Conservation (phyloP, 768 basidiomycete species). For the Russula lepida region DNA sequence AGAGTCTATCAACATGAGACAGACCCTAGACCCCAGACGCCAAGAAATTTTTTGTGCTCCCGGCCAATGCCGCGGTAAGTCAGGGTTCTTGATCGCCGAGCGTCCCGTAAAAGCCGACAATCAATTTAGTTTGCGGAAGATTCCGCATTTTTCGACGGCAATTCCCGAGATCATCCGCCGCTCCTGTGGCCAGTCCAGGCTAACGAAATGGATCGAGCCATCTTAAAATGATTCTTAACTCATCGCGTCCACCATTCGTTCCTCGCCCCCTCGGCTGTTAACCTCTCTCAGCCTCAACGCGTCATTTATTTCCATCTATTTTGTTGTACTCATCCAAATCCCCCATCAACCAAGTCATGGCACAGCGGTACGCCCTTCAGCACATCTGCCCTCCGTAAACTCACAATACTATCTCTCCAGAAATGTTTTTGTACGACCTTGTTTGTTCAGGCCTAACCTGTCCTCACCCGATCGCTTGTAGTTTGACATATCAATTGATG, state of each 20-base stretch:
- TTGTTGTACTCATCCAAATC: not conserved
- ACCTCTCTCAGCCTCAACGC: not conserved
- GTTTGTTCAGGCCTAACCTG: not conserved
- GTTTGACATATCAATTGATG: conserved; percentile 30
- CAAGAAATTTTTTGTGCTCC: not conserved
- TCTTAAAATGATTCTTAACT: conserved; percentile 12
- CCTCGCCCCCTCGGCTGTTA: conserved; percentile 1
- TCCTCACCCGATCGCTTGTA: conserved; percentile 10
- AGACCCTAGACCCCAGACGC: not conserved
- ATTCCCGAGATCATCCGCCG: conserved; percentile 7
- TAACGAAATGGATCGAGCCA: not conserved
- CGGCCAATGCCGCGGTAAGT: conserved; percentile 10
- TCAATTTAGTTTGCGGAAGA: conserved; percentile 2
- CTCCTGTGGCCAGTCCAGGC: not conserved
- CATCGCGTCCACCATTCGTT: conserved; percentile 2
- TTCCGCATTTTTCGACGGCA: conserved; percentile 1
- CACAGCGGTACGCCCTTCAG: not conserved
- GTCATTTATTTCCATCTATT: not conserved
- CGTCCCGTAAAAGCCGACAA: conserved; percentile 19
- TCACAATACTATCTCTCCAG: not conserved
- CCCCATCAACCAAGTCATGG: not conserved
- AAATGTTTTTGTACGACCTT: conserved; percentile 14
- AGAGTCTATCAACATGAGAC: not conserved
- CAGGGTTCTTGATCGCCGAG: conserved; percentile 17
- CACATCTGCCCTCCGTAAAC: not conserved